Evolutionary conservation across 2,329 filamentous ascomycete species (phyloP).

Genomic region (Colletotrichum brevisporum): DNA sequence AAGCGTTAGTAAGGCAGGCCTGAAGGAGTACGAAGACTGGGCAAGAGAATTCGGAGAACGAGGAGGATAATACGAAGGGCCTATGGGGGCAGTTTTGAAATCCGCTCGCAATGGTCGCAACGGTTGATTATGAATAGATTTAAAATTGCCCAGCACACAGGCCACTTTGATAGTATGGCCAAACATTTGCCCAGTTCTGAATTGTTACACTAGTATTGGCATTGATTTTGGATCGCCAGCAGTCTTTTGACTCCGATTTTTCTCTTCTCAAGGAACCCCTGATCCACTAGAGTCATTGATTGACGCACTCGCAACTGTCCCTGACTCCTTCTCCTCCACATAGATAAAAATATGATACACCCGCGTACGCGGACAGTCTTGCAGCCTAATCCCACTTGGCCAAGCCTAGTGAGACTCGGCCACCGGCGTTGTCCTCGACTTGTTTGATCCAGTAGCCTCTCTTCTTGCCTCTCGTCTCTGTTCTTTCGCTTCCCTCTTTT

Average conservation of each 20-base stretch:
- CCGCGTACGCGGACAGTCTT: too few relatives aligned
- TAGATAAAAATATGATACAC: too few relatives aligned
- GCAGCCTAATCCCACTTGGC: not conserved
- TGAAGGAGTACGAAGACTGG: slow-evolving; percentile 96
- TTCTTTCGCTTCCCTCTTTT: slow-evolving; percentile 70
- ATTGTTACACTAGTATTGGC: slow-evolving; percentile 9
- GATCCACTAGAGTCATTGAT: too few relatives aligned
- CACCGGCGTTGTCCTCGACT: not conserved
- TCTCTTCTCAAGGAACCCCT: not conserved
- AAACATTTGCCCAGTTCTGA: not conserved
- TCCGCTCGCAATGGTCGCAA: not conserved
- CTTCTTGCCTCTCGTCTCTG: slow-evolving; percentile 61
- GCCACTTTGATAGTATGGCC: not conserved
- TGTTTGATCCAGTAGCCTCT: slow-evolving; percentile 30
- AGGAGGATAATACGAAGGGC: slow-evolving; percentile 71
- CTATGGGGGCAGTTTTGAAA: slow-evolving; percentile 1
- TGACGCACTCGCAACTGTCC: not conserved
- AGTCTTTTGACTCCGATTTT: not conserved
- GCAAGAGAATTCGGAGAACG: slow-evolving; percentile 92
- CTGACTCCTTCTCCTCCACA: not conserved
- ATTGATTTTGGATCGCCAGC: not conserved
- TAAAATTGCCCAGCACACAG: not conserved
- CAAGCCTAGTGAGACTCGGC: slow-evolving; percentile 10
- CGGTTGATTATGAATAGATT: too few relatives aligned
- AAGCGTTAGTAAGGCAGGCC: slow-evolving; percentile 86